These are phyloP conservation scores for Trametes cubensis DNA, from an alignment of 768 basidiomycete species.

Conservation along the genomic window DNA sequence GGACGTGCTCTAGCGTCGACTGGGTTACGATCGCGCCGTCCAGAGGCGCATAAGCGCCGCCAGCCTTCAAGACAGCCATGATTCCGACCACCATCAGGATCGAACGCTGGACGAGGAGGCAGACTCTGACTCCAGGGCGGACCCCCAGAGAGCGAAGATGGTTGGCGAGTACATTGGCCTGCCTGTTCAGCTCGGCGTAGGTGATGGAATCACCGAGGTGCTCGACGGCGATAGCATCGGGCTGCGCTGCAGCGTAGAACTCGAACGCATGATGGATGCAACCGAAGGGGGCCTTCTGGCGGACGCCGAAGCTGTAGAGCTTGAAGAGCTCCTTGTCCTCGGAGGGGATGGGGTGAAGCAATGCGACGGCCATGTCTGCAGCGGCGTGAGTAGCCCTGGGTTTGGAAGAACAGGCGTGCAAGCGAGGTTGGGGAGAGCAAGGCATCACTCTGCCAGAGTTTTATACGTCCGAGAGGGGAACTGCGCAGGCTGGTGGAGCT, in stretches of 20 bases:
- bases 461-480: conserved; percentile 9
- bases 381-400: conserved; percentile 8
- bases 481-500: conserved; percentile 19
- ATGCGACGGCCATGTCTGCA: conserved; percentile 21
- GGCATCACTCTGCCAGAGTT: background rate
- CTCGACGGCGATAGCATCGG: conserved; percentile 50
- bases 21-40: conserved; percentile 63
- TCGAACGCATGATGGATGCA: conserved; percentile 62
- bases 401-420: conserved; percentile 4
- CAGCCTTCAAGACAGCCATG: conserved; percentile 57
- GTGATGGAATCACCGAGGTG: conserved; percentile 51
- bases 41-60: conserved; percentile 60
- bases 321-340: conserved; percentile 48
- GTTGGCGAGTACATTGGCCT: conserved; percentile 49
- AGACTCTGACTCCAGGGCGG: conserved; percentile 52
- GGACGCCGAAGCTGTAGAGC: conserved; percentile 48
- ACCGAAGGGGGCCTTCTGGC: conserved; percentile 42
- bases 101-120: conserved; percentile 56
- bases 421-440: conserved; percentile 2
- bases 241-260: conserved; percentile 44
- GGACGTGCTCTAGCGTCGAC: conserved; percentile 52
- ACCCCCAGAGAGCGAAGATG: conserved; percentile 48
- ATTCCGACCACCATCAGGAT: conserved; percentile 57
- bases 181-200: conserved; percentile 52
- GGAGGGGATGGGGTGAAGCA: conserved; percentile 37